A percentile compares a stretch with the other conserved stretches of the same genome.
These are phyloP conservation scores for Viridothelium virens DNA, from an alignment of 495 filamentous ascomycete genomes.

Conservation along the genomic window DNA sequence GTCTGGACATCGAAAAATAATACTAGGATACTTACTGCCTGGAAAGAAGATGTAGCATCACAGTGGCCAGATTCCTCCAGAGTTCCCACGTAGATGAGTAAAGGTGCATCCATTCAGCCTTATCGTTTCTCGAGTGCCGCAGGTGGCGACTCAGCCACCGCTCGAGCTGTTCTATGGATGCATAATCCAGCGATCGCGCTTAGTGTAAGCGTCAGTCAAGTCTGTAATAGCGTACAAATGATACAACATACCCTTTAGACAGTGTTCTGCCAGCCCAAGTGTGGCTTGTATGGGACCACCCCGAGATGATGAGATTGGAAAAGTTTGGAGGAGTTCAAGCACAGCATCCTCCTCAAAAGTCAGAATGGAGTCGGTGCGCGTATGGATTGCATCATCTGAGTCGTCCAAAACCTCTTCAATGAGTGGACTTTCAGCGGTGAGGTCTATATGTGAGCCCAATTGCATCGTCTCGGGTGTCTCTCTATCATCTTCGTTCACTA, in stretches of 20 bases:
- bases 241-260: neutral
- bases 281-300: neutral
- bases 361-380: neutral
- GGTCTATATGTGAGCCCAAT: neutral
- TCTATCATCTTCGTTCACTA: neutral
- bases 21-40: neutral
- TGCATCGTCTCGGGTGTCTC: neutral
- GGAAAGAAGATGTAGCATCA: neutral
- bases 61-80: neutral
- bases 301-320: neutral
- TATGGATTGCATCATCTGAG: neutral
- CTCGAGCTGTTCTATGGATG: neutral
- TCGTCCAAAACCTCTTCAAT: neutral
- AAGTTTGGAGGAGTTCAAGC: neutral
- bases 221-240: neutral
- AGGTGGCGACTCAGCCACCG: neutral
- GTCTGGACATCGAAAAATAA: neutral
- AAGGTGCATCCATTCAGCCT: neutral
- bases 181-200: neutral
- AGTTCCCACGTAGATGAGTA: neutral
- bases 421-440: neutral
- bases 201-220: neutral
- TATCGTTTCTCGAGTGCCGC: neutral
- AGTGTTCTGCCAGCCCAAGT: neutral
- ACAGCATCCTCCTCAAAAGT: neutral